Evolutionary conservation across 73 alveolate species (phyloP).

Genomic region (Paramecium biaurelia): DNA sequence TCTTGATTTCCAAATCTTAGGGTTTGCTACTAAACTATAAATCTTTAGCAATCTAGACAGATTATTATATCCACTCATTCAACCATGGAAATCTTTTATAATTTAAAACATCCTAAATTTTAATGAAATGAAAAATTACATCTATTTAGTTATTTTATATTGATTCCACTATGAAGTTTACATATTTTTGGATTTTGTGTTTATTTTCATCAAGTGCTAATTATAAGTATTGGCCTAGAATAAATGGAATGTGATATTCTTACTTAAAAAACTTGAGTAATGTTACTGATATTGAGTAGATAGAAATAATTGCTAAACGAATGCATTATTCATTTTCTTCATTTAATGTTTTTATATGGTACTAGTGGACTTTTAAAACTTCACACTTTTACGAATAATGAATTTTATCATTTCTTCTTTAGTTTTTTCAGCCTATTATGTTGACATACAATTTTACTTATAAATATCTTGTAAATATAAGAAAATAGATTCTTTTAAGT

Average conservation of each 20-base stretch:
- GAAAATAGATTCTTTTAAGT: background rate
- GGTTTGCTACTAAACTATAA: background rate
- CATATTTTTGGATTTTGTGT: background rate
- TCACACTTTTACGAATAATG: slow-evolving; percentile 33
- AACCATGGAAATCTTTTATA: slow-evolving; percentile 38
- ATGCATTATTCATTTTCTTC: slow-evolving; percentile 10
- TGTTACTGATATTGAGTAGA: background rate
- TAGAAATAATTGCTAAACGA: background rate
- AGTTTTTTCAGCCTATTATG: slow-evolving; percentile 17
- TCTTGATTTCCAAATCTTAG: background rate
- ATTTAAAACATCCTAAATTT: background rate
- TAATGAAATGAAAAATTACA: background rate
- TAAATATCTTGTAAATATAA: background rate
- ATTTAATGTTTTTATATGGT: background rate
- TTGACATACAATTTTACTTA: background rate
- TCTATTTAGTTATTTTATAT: background rate
- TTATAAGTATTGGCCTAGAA: background rate
- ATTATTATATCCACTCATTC: background rate
- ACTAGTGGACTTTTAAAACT: background rate
- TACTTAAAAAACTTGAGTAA: slow-evolving; percentile 9
- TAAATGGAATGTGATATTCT: too few species aligned
- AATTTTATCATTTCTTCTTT: slow-evolving; percentile 47
- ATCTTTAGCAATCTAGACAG: background rate
- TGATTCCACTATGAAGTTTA: background rate
- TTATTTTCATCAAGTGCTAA: slow-evolving; percentile 6